Evolutionary conservation across 306 rosid species (phyloP), one percentile per base, ranked within the genome.

Genomic region (Cicer yamashitae): DNA sequence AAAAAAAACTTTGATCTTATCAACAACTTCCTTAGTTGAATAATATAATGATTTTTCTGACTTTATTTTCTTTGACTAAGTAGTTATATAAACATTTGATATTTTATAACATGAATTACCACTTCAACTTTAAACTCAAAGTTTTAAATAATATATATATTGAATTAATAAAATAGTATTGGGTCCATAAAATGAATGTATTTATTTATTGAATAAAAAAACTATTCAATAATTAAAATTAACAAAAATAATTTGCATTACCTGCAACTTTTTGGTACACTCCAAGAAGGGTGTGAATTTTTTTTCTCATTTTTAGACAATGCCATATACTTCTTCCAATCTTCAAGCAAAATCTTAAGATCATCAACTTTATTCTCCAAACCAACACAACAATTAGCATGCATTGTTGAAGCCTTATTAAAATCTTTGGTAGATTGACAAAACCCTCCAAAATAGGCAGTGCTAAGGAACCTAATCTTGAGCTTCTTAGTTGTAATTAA

Each of bases 331-430:
- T 61, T 86, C 25, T 11, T 83, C 98, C 98, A 94, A 78, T 88
- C 96, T 10, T 85, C 50, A n/a, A 94, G 96, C 87, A 94, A 70
- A 73, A 84, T 75, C 34, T 43, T 78, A 8, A 94, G 98, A 81
- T 91, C 98, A 67, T 78, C 52, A 76, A 94, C 71, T 50, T 94
- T 94, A 74, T 87, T 94, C 0, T 85, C 73, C 4, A 87, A 81
- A 44, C 98, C 98, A 37, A 87, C 59, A 71, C 98, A 94, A 39
- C 98, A 94, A 78, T 94, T 94, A 5, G 97, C 98, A 71, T 94
- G 98, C 97, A 91, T 82, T 4, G 98, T 94, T 43, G 78, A 71
- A 7, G 84, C 94, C 22, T 30, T 8, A 86, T 70, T 80, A 0
- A 94, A 52, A 58, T 91, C 84, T 37, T 22, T 43, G 47, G 88